Conservation (phyloP, 2,329 filamentous ascomycete species). For the Camillea tinctor region DNA sequence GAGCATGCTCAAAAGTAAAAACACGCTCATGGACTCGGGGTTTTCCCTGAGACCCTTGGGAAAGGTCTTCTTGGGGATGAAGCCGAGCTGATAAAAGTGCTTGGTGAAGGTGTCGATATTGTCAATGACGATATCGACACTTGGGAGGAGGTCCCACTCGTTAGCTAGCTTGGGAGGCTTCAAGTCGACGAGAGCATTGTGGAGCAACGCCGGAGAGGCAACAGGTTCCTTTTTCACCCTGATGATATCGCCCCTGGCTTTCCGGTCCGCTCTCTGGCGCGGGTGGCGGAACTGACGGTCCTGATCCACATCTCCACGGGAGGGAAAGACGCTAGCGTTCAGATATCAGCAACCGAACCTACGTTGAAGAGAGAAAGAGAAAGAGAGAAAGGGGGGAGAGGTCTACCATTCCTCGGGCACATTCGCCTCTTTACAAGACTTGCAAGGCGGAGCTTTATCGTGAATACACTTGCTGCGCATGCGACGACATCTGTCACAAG, state of each 20-base stretch:
- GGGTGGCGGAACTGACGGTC: constrained; percentile 58
- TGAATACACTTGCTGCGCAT: constrained; percentile 57
- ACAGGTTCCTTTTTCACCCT: constrained; percentile 29
- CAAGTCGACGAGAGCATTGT: constrained; percentile 27
- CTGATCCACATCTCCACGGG: constrained; percentile 51
- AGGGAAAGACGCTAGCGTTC: constrained; percentile 46
- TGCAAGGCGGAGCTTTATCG: constrained; percentile 50
- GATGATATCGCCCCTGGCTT: constrained; percentile 31
- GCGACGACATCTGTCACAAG: constrained; percentile 47
- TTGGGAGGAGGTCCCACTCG: constrained; percentile 51
- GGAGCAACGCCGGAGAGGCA: constrained; percentile 18
- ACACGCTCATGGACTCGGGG: constrained; percentile 49
- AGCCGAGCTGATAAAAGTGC: constrained; percentile 60
- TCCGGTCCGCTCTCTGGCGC: constrained; percentile 48
- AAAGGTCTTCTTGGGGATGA: constrained; percentile 55
- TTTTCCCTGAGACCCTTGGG: constrained; percentile 46
- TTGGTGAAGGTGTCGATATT: constrained; percentile 52
- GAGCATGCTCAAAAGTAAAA: constrained; percentile 54
- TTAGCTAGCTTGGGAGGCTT: constrained; percentile 38
- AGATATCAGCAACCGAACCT: constrained; percentile 9
- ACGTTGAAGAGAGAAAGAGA: not conserved
- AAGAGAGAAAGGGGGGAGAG: constrained; percentile 4
- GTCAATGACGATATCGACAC: constrained; percentile 49
- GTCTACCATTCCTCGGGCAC: constrained; percentile 50
- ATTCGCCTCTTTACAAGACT: constrained; percentile 51